Conservation (phyloP, 2,329 filamentous ascomycete genomes). For the Colletotrichum australisinense region DNA sequence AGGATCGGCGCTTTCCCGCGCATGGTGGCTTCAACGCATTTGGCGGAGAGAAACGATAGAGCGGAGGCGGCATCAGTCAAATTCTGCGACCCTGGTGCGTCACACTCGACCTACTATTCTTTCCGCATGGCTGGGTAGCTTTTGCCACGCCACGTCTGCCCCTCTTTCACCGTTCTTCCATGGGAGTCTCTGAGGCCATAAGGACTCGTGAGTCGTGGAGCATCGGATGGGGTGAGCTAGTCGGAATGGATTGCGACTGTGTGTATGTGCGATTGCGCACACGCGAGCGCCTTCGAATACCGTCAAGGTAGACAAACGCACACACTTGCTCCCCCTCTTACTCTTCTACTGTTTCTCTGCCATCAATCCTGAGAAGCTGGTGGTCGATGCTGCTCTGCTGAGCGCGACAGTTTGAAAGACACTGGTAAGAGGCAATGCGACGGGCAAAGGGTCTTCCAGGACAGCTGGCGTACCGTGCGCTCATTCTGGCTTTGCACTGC, state of each 20-base stretch:
- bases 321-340: neutral
- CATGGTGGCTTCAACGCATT: slow-evolving; percentile 31
- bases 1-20: slow-evolving; percentile 22
- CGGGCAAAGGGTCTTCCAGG: slow-evolving; percentile 30
- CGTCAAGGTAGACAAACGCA: neutral
- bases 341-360: neutral
- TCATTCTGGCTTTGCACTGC: slow-evolving; percentile 30
- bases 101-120: slow-evolving; percentile 27
- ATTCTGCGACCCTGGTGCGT: slow-evolving; percentile 36
- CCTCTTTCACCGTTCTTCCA: slow-evolving; percentile 10
- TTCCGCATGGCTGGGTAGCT: slow-evolving; percentile 30
- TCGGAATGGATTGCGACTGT: neutral
- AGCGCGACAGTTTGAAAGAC: slow-evolving; percentile 16
- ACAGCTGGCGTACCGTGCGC: slow-evolving; percentile 25
- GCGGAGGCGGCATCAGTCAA: slow-evolving; percentile 29
- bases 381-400: slow-evolving; percentile 2
- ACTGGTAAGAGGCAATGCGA: slow-evolving; percentile 20
- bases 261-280: neutral
- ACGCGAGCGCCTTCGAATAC: neutral
- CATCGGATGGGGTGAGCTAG: neutral
- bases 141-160: slow-evolving; percentile 29
- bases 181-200: neutral
- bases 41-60: slow-evolving; percentile 21
- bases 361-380: neutral
- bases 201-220: neutral